These are phyloP conservation scores for Thalassiosira profunda DNA, from an alignment of 108 stramenopile species.

Conservation along the genomic window DNA sequence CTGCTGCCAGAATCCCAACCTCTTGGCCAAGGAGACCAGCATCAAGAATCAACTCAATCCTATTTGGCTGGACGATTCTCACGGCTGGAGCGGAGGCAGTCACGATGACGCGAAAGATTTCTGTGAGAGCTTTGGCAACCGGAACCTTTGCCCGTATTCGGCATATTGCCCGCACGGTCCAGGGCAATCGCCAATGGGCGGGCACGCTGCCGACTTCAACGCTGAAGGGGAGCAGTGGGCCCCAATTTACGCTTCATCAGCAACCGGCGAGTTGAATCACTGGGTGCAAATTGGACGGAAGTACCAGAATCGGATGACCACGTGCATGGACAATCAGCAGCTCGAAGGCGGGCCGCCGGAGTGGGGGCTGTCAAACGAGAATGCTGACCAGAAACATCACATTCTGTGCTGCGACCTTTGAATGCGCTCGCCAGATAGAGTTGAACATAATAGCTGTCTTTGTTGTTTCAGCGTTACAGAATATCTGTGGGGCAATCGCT, in stretches of 20 bases:
- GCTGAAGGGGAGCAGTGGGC: slow-evolving; percentile 23
- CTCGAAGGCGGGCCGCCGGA: background rate
- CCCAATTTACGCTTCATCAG: slow-evolving; percentile 30
- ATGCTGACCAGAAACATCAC: background rate
- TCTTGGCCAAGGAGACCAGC: too few species aligned
- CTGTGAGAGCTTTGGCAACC: slow-evolving; percentile 11
- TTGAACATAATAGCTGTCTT: too few species aligned
- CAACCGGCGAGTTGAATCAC: slow-evolving; percentile 13
- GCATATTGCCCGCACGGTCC: slow-evolving; percentile 36
- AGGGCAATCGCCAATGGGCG: slow-evolving; percentile 15
- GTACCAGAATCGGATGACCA: slow-evolving; percentile 30
- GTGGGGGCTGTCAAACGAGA: slow-evolving; percentile 4
- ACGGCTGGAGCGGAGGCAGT: slow-evolving; percentile 37
- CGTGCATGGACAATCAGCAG: slow-evolving; percentile 30
- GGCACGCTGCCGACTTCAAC: slow-evolving; percentile 22
- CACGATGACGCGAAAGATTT: slow-evolving; percentile 21
- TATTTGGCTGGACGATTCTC: slow-evolving; percentile 31
- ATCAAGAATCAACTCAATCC: slow-evolving; percentile 4
- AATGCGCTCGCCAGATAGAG: too few species aligned
- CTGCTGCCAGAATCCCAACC: slow-evolving; percentile 19
- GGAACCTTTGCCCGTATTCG: slow-evolving; percentile 33
- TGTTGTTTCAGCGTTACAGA: too few species aligned
- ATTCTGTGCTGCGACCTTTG: background rate
- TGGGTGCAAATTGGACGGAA: slow-evolving; percentile 43
- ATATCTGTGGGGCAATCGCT: slow-evolving; percentile 28